Base-by-base conservation (phyloP, 192 early-diverging fungal species). In the Coemansia sp. region DNA sequence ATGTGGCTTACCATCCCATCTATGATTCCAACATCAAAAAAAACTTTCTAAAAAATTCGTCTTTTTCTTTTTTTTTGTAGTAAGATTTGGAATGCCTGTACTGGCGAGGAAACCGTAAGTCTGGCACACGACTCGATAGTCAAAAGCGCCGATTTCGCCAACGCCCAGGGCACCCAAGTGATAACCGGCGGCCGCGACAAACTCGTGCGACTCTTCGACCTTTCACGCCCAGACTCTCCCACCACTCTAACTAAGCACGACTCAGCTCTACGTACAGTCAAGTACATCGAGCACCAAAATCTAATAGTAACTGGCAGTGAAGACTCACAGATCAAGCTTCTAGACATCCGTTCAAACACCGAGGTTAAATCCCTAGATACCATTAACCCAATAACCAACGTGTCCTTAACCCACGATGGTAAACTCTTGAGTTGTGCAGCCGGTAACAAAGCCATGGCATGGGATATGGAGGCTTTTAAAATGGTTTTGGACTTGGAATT, bases 51-150 rank as follows among this genome's bases (percentile, higher is more conserved):
- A 28, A 51, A 51, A 35, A 22, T 63, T 45, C 37, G n/a, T 52
- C 64, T 64, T 35, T 43, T 73, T 34, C 56, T 15, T 41, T 34
- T 68, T 18, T 18, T 45, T 14, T 51, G 64, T 73, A 90, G 89
- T 61, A 89, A 92, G 72, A 90, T 95, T 36, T 96, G 95, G 95
- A 87, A 95, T 74, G 95, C 94, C 58, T 85, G 89, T 52, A 90
- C 86, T 5, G 95, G 95, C 14, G 79, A 88, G 35, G 86, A 88
- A 28, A 71, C 91, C 5, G 77, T 87, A 67, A 88, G 92, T 11
- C 87, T 96, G 58, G 71, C 78, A 9, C 95, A 96, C 69, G 67
- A 81, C 12, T 92, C 95, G 68, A 92, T 96, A 80, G 94, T 96
- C 34, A 90, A 93, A 59, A 85, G 87, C 64, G 90, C 92, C 52